These are phyloP conservation scores for Annulohypoxylon moriforme DNA, from an alignment of 495 filamentous ascomycete genomes.

Conservation along the genomic window DNA sequence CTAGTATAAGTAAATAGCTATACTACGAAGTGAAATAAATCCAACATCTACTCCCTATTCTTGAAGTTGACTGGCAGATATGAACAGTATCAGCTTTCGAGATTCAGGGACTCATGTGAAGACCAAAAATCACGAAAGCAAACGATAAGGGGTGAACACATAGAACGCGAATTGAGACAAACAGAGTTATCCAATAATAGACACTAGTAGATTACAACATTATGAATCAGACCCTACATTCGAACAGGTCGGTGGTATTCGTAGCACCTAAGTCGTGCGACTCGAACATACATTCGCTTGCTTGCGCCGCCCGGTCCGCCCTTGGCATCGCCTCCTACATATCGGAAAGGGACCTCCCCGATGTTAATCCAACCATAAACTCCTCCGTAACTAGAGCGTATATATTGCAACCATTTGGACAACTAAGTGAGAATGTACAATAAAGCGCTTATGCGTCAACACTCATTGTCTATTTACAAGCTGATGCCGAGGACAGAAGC, in stretches of 20 bases:
- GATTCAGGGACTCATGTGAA: background rate
- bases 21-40: slow-evolving; percentile 2
- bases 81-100: background rate
- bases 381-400: slow-evolving; percentile 23
- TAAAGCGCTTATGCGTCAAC: slow-evolving; percentile 26
- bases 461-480: slow-evolving; percentile 30
- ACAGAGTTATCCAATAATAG: slow-evolving; percentile 45
- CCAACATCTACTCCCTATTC: background rate
- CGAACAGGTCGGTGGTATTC: slow-evolving; percentile 23
- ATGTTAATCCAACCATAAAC: slow-evolving; percentile 26
- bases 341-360: slow-evolving; percentile 32
- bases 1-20: background rate
- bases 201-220: slow-evolving; percentile 55
- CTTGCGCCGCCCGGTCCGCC: slow-evolving; percentile 29
- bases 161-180: background rate
- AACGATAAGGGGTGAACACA: background rate
- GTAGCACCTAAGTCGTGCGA: slow-evolving; percentile 27
- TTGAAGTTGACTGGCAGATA: background rate
- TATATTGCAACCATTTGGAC: slow-evolving; percentile 39
- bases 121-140: background rate
- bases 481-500: slow-evolving; percentile 51
- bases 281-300: slow-evolving; percentile 22
- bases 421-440: slow-evolving; percentile 39
- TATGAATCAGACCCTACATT: slow-evolving; percentile 50
- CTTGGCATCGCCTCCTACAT: slow-evolving; percentile 26